Base-by-base conservation (phyloP, 208 protist species). In the Spongospora subterranea region DNA sequence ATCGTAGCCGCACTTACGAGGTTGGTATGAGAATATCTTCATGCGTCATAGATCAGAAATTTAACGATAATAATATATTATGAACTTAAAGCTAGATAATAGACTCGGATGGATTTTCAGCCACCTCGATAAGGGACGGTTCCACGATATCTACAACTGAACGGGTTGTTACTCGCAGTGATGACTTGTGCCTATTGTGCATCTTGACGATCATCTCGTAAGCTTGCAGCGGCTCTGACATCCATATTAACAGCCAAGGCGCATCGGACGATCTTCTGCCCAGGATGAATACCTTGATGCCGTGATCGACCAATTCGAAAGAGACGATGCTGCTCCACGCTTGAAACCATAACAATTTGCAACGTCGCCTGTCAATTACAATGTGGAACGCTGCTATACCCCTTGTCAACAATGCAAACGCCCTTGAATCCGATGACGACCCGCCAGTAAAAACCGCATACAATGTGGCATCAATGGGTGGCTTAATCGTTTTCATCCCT, bases 121-220 rank as follows among this genome's bases (percentile, higher is more conserved):
- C 50, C 13, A 60, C 24, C 24, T 60, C 50, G 50, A 60, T 24
- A 29, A 24, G 50, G 24, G 6, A 29, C 50, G 50, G 13, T 29
- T 60, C 50, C 24, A 29, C 50, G 50, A 60, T 29, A 24, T 29
- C 24, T 60, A 6, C 50, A 24, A 29, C 50, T 60, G 24, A 24
- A 60, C 50, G 6, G 71, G 71, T n/a, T n/a, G n/a, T n/a, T n/a
- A 82, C 71, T 13, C 71, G 71, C n/a, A 82, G n/a, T 40, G 71
- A 6, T 6, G 71, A 82, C n/a, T 45, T 35, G n/a, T 82, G n/a
- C n/a, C 71, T 35, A 39, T 6, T 20, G 71, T 82, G 71, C 17
- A 35, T 82, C 11, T 6, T 35, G 17, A 43, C 35, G 6, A 82
- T 45, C 35, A 43, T 45, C 17, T 82, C 71, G 71, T 39, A 82